Conservation (phyloP, 768 basidiomycete genomes). For the Lactifluus rugatus region DNA sequence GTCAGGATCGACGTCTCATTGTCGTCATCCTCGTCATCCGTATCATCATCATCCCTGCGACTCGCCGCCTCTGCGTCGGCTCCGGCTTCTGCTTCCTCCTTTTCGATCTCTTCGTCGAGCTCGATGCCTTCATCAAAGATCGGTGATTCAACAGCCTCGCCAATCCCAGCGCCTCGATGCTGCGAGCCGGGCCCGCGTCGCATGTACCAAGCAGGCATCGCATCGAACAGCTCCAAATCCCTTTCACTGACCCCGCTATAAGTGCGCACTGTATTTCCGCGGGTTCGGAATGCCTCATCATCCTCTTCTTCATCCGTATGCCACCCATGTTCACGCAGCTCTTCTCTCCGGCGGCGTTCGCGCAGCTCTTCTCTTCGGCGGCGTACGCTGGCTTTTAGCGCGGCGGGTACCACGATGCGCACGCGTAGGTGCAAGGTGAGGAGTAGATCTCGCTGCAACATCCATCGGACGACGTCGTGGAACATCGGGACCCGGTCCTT, state of each 20-base stretch:
- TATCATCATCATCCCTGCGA: slow-evolving; percentile 29
- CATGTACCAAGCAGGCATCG: slow-evolving; percentile 31
- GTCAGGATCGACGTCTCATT: slow-evolving; percentile 59
- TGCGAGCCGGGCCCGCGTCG: slow-evolving; percentile 35
- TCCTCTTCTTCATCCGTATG: slow-evolving; percentile 21
- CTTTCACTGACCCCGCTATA: slow-evolving; percentile 7
- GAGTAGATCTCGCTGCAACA: slow-evolving; percentile 79
- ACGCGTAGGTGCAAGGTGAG: slow-evolving; percentile 79
- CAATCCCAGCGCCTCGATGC: neutral
- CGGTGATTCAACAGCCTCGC: slow-evolving; percentile 29
- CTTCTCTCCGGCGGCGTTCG: slow-evolving; percentile 27
- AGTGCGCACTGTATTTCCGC: neutral
- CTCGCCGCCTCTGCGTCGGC: slow-evolving; percentile 22
- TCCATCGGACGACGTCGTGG: slow-evolving; percentile 81
- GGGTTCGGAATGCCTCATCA: neutral
- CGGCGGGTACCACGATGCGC: slow-evolving; percentile 67
- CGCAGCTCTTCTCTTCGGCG: slow-evolving; percentile 25
- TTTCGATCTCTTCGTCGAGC: slow-evolving; percentile 24
- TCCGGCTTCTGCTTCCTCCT: slow-evolving; percentile 25
- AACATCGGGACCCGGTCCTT: slow-evolving; percentile 63
- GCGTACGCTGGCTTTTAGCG: slow-evolving; percentile 65
- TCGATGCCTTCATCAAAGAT: slow-evolving; percentile 28
- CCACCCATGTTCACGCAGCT: slow-evolving; percentile 32
- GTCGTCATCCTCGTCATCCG: slow-evolving; percentile 37
- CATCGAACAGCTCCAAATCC: slow-evolving; percentile 10